These are phyloP conservation scores for Sclerotinia glacialis DNA, from an alignment of 2,329 filamentous ascomycete genomes.

Conservation along the genomic window DNA sequence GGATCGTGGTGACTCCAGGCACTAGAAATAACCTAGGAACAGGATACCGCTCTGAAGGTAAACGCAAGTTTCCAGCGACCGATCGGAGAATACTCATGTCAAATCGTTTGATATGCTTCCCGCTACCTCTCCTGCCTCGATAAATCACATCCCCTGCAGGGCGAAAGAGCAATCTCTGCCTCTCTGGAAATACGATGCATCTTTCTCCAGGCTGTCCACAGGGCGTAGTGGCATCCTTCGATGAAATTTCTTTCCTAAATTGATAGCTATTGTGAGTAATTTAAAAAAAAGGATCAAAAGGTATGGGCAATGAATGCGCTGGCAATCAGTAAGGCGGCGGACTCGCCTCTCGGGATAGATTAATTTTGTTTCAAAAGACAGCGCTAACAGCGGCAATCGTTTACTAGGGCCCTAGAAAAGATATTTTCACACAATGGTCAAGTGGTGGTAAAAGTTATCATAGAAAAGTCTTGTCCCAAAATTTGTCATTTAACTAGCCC, in stretches of 20 bases:
- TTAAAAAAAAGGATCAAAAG: too few species aligned
- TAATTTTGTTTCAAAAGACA: background rate
- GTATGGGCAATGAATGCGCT: background rate
- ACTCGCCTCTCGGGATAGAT: background rate
- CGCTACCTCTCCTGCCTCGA: too few species aligned
- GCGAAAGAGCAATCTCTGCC: too few species aligned
- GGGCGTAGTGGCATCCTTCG: background rate
- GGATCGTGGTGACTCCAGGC: background rate
- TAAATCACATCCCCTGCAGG: too few species aligned
- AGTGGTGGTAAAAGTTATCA: background rate
- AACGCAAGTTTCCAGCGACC: too few species aligned
- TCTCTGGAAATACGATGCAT: background rate
- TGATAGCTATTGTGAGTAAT: background rate
- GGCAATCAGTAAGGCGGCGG: background rate
- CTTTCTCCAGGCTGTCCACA: background rate
- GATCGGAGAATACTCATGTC: background rate
- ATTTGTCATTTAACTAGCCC: background rate
- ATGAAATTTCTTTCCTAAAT: background rate
- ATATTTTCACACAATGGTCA: background rate
- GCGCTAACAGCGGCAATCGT: background rate
- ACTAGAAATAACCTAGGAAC: background rate
- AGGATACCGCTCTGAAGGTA: background rate
- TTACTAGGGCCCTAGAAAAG: background rate
- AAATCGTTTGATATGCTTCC: too few species aligned
- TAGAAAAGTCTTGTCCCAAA: background rate